Evolutionary conservation across 768 basidiomycete species (phyloP).

Genomic region (Melanogaster broomeanus): DNA sequence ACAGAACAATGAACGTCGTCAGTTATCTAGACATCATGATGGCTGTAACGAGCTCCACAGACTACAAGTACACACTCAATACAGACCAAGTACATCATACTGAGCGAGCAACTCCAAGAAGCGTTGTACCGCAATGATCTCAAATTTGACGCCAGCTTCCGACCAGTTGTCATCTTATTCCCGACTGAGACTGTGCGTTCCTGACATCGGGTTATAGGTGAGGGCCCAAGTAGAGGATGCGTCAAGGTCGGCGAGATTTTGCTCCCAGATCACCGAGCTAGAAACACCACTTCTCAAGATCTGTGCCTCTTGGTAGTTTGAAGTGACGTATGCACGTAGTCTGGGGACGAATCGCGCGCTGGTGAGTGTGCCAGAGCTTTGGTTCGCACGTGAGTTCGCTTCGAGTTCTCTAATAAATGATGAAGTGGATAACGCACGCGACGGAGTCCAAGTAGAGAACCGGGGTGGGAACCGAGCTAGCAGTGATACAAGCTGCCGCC

Average conservation of each 20-base stretch:
- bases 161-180: too few relatives aligned
- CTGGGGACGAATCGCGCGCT: neutral
- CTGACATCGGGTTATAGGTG: too few relatives aligned
- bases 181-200: too few relatives aligned
- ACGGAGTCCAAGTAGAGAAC: neutral
- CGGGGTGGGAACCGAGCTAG: neutral
- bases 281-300: neutral
- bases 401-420: neutral
- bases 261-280: neutral
- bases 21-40: too few relatives aligned
- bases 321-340: neutral
- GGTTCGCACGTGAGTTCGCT: neutral
- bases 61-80: too few relatives aligned
- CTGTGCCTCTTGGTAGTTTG: neutral
- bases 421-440: neutral
- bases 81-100: too few relatives aligned
- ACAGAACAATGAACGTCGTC: too few relatives aligned
- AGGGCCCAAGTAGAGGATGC: neutral
- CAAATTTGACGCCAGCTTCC: too few relatives aligned
- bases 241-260: neutral
- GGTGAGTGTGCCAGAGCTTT: neutral
- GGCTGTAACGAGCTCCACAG: too few relatives aligned
- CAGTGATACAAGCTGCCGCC: neutral
- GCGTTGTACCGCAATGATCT: too few relatives aligned
- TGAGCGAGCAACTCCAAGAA: too few relatives aligned